These are phyloP conservation scores for Globisporangium nagaii DNA, from an alignment of 352 stramenopile genomes.

Conservation along the genomic window DNA sequence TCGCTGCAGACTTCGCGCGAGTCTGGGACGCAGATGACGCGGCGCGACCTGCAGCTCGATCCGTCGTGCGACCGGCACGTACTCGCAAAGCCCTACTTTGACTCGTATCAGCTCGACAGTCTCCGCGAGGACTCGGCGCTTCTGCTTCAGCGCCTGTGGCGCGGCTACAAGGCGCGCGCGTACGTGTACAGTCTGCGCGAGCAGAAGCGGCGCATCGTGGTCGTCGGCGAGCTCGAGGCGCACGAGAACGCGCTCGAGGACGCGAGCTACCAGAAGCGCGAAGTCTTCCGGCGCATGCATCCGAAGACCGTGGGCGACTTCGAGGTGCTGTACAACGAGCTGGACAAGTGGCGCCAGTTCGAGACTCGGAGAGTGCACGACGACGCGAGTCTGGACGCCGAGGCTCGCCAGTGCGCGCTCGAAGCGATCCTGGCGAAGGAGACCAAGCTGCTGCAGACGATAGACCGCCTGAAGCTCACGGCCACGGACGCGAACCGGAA, in stretches of 20 bases:
- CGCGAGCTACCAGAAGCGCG: constrained; percentile 42
- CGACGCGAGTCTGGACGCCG: constrained; percentile 20
- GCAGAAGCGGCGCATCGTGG: constrained; percentile 22
- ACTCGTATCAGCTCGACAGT: constrained; percentile 84
- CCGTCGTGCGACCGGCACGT: constrained; percentile 54
- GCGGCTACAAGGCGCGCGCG: constrained; percentile 60
- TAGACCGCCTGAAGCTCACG: constrained; percentile 85
- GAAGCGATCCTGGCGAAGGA: constrained; percentile 72
- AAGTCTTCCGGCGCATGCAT: constrained; percentile 88
- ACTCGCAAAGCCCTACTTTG: constrained; percentile 79
- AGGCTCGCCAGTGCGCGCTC: constrained; percentile 35
- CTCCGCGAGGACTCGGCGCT: constrained; percentile 69
- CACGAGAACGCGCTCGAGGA: constrained; percentile 49
- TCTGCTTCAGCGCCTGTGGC: constrained; percentile 87
- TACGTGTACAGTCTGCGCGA: constrained; percentile 47
- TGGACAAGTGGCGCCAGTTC: constrained; percentile 88
- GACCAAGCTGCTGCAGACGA: constrained; percentile 83
- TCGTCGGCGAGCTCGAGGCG: constrained; percentile 32
- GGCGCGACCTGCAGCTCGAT: constrained; percentile 71
- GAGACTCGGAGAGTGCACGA: constrained; percentile 77
- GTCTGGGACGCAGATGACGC: constrained; percentile 87
- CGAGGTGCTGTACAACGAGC: constrained; percentile 92
- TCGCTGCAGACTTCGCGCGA: constrained; percentile 86
- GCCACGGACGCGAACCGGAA: constrained; percentile 75
- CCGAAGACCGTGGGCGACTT: constrained; percentile 80